Conservation (phyloP, 2,329 filamentous ascomycete genomes). For the Arachnopeziza araneosa region DNA sequence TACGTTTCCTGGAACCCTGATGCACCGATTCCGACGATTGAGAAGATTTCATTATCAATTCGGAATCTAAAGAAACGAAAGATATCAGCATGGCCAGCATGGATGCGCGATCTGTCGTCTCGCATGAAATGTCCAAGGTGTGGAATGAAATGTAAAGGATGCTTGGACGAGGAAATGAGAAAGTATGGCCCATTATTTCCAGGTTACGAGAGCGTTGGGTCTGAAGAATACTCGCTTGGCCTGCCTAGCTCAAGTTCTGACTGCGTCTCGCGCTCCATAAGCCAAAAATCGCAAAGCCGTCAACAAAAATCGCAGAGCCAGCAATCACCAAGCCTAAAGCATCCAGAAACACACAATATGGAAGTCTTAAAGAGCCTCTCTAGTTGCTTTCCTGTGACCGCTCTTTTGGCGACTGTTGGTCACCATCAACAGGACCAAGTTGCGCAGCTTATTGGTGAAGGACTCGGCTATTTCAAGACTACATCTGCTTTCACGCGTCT, state of each 20-base stretch:
- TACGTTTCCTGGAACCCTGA: neutral
- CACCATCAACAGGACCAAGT: neutral
- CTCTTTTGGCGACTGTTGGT: neutral
- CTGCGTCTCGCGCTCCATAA: neutral
- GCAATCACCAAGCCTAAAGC: neutral
- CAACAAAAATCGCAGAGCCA: neutral
- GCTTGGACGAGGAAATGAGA: neutral
- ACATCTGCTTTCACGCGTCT: neutral
- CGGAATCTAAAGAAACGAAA: neutral
- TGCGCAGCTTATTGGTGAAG: neutral
- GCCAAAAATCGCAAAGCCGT: neutral
- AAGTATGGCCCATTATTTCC: neutral
- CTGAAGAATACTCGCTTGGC: neutral
- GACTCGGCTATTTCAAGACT: neutral
- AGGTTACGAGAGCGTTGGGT: neutral
- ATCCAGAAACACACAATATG: neutral
- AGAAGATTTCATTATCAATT: neutral
- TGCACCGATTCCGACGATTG: slow-evolving; percentile 1
- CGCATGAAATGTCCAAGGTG: neutral
- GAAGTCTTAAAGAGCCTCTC: neutral
- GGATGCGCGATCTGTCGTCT: neutral
- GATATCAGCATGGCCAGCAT: slow-evolving; percentile 4
- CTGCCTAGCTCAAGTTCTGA: neutral
- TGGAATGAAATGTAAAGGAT: neutral
- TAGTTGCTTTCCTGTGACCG: neutral